Percentiles rank a stretch among this genome's conserved stretches.
phyloP scores from a whole-genome alignment of 306 rosid species.

The Albizia julibrissin region DNA sequence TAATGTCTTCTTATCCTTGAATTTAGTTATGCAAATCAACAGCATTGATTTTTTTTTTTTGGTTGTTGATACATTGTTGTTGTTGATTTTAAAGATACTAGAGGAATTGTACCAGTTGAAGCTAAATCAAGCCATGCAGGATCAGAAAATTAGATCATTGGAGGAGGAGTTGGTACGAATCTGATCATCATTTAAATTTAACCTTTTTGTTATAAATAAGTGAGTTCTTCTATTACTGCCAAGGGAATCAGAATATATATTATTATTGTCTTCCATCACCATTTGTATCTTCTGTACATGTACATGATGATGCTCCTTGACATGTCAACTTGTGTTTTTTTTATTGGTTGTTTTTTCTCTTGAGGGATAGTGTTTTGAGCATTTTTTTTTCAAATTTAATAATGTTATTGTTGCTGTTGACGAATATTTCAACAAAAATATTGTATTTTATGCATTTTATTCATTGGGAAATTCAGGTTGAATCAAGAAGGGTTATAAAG shows the following conservation, averaged over 20 bases:
- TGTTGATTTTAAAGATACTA: conserved; percentile 31
- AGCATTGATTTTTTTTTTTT: neutral
- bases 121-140: conserved; percentile 36
- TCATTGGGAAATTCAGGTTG: conserved; percentile 40
- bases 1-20: neutral
- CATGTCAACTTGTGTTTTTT: neutral
- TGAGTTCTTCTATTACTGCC: neutral
- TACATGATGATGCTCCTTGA: neutral
- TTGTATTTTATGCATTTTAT: neutral
- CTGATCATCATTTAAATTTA: neutral
- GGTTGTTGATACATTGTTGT: neutral
- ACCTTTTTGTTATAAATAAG: neutral
- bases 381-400: neutral
- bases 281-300: neutral
- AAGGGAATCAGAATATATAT: neutral
- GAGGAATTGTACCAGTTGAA: conserved; percentile 44
- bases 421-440: neutral
- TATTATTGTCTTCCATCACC: neutral
- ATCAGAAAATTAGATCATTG: conserved; percentile 39
- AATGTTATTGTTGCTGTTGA: neutral
- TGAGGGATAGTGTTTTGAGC: neutral
- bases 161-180: conserved; percentile 50
- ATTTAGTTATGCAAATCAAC: neutral
- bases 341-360: no score
- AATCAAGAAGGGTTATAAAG: conserved; percentile 40